These are phyloP conservation scores for Amylostereum chailletii DNA, from an alignment of 1,284 basidiomycete species.

Conservation along the genomic window DNA sequence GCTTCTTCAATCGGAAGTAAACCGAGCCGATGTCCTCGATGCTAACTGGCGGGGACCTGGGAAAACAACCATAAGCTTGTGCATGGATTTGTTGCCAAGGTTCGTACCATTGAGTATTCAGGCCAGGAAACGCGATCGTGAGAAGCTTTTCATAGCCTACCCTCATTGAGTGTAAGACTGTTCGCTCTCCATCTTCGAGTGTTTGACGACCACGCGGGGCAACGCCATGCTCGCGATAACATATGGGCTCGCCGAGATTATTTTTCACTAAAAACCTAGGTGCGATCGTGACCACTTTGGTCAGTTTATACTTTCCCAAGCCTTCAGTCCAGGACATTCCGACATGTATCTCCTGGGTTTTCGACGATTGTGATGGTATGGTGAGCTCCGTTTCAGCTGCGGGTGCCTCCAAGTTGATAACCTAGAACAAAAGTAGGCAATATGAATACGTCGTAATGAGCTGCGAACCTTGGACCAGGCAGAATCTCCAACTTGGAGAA, in stretches of 20 bases:
- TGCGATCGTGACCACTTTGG: conserved; percentile 88
- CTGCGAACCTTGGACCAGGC: conserved; percentile 76
- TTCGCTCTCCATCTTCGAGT: conserved; percentile 64
- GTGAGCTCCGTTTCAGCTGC: conserved; percentile 84
- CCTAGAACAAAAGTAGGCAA: conserved; percentile 27
- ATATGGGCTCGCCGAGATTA: conserved; percentile 59
- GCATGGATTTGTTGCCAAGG: background rate
- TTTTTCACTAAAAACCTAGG: conserved; percentile 93
- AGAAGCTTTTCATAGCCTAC: conserved; percentile 63
- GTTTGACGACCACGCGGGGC: conserved; percentile 59
- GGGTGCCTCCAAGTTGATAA: conserved; percentile 86
- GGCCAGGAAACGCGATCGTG: conserved; percentile 78
- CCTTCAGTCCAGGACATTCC: conserved; percentile 94
- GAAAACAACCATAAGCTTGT: background rate
- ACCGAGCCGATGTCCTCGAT: conserved; percentile 87
- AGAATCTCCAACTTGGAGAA: conserved; percentile 82
- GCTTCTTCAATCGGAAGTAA: conserved; percentile 61
- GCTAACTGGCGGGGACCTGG: conserved; percentile 88
- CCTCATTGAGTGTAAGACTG: conserved; percentile 66
- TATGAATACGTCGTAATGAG: conserved; percentile 2
- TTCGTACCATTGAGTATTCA: conserved; percentile 78
- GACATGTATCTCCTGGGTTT: conserved; percentile 75
- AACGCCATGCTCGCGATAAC: conserved; percentile 81
- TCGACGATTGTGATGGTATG: conserved; percentile 60
- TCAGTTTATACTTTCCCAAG: conserved; percentile 92